phyloP scores from a whole-genome alignment of 768 basidiomycete genomes.

The Termitomyces sp. region DNA sequence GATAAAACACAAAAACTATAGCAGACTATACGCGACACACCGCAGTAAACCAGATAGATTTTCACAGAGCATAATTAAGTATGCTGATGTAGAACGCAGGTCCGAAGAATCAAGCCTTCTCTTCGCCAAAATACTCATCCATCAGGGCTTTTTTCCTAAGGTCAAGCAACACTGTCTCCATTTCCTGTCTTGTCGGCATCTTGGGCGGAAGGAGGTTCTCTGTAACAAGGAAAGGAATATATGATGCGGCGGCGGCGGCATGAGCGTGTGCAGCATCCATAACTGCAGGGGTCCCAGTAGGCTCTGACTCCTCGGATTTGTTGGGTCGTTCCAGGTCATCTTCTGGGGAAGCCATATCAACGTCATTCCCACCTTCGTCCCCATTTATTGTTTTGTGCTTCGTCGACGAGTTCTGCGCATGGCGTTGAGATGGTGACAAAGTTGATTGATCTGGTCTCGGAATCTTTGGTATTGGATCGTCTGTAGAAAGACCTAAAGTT shows the following conservation, averaged over 20 bases:
- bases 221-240: neutral
- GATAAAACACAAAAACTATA: neutral
- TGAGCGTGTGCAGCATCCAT: neutral
- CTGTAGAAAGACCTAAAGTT: slow-evolving; percentile 43
- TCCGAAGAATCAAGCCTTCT: neutral
- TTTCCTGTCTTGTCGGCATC: neutral
- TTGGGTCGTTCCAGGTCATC: neutral
- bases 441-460: slow-evolving; percentile 28
- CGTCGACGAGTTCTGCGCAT: neutral
- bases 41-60: no score
- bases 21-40: neutral
- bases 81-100: neutral
- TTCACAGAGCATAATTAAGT: no score
- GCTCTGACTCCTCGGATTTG: neutral
- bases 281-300: neutral
- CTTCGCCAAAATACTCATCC: neutral
- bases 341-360: neutral
- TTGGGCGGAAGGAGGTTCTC: neutral
- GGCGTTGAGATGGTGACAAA: slow-evolving; percentile 8
- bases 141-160: neutral
- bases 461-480: slow-evolving; percentile 47
- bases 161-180: neutral
- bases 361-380: neutral
- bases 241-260: neutral
- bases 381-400: neutral